Conservation (phyloP, 768 basidiomycete species). For the Terana coerulea region DNA sequence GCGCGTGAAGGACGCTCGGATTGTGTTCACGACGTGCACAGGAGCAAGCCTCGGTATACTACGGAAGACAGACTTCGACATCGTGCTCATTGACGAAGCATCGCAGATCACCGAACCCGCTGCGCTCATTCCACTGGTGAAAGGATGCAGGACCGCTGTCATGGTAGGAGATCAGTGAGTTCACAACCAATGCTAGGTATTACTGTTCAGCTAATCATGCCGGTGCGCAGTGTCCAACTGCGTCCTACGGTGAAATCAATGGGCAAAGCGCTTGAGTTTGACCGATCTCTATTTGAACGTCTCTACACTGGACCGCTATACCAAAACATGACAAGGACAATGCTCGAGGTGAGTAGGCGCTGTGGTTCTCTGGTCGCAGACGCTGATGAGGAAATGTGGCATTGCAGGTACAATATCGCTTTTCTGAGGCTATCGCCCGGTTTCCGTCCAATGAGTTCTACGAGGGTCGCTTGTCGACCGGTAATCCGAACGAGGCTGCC, state of each 20-base stretch:
- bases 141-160: constrained; percentile 53
- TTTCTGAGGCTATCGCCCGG: constrained; percentile 49
- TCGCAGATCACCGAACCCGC: constrained; percentile 68
- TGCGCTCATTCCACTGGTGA: constrained; percentile 63
- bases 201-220: neutral
- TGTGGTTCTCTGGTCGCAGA: neutral
- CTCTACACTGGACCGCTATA: constrained; percentile 41
- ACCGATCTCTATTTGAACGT: constrained; percentile 59
- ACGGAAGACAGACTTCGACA: constrained; percentile 51
- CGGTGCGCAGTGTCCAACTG: constrained; percentile 51
- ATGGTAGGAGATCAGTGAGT: constrained; percentile 71
- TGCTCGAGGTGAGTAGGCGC: constrained; percentile 46
- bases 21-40: constrained; percentile 68
- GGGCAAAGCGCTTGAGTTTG: constrained; percentile 52
- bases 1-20: constrained; percentile 49
- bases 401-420: constrained; percentile 57
- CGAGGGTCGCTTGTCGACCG: constrained; percentile 47
- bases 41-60: constrained; percentile 58
- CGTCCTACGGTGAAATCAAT: constrained; percentile 61
- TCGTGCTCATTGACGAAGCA: constrained; percentile 66
- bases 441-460: constrained; percentile 69
- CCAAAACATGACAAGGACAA: constrained; percentile 46
- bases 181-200: neutral
- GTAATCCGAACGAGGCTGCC: constrained; percentile 28
- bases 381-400: neutral